Base-by-base conservation (phyloP, 2,329 filamentous ascomycete species). In the Colletotrichum plurivorum region DNA sequence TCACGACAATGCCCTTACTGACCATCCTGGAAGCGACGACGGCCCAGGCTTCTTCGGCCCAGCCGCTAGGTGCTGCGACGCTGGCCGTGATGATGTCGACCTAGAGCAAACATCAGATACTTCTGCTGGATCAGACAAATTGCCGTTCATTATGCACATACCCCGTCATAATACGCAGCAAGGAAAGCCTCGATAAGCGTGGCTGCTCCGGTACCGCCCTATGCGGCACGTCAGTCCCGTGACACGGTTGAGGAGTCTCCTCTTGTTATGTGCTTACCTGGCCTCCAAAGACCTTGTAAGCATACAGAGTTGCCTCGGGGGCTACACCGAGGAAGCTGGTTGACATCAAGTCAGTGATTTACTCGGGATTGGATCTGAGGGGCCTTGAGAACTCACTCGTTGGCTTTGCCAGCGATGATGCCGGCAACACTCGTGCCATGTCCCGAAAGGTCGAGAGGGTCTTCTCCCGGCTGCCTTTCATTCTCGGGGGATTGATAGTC, bases 1-100 rank as follows among this genome's bases (percentile, higher is more conserved):
- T 81, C 22, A 87, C 80, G 6, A 87, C 82, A 2, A 88, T 78
- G 16, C 86, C 86, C 36, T 81, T 75, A 5, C 83, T 79, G 15
- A 83, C 82, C 36, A 85, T 76, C 3, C 81, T 77, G 25, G 78
- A 81, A 4, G 81, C 79, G 2, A 85, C 74, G 2, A 80, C 71
- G 1, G 83, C 82, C 83, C 79, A 84, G 7, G 81, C 80, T 18
- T 82, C 82, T 45, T 81, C 77, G 16, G 74, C 73, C 72, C 81
- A 83, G 20, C 84, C 84, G 51, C 77, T 76, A 2, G 78, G 73
- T 5, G 74, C 71, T 4, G 82, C 81, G 59, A 84, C 78, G 65
- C 80, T 83, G 22, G 79, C 76, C 4, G 81, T 82, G 54, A 85
- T 84, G 36, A 86, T 73, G 69, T 85, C 83, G 15, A 71, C 45